Conservation (phyloP, 73 alveolate species). For the Paramecium bursaria region DNA sequence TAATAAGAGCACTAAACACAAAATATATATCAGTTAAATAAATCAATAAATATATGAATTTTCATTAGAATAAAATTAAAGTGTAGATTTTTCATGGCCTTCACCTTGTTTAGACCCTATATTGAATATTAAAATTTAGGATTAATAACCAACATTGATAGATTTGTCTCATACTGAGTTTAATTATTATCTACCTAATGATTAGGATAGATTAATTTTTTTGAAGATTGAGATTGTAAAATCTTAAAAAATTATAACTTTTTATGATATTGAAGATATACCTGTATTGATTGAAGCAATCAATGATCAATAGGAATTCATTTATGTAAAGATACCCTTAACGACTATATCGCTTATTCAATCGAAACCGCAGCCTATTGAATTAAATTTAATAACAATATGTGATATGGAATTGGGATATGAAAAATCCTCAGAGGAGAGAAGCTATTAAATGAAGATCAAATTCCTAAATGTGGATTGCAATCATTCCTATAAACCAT, state of each 20-base stretch:
- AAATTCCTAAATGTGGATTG: slow-evolving; percentile 14
- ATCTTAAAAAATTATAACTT: neutral
- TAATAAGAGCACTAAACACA: slow-evolving; percentile 5
- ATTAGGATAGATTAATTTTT: neutral
- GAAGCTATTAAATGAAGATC: slow-evolving; percentile 3
- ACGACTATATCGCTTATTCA: too few species aligned
- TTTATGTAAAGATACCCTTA: too few species aligned
- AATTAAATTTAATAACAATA: slow-evolving; percentile 28
- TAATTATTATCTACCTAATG: neutral
- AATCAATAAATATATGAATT: neutral
- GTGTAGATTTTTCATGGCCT: slow-evolving; percentile 35
- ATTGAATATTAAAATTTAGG: neutral
- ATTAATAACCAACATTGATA: neutral
- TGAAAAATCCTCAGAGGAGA: neutral
- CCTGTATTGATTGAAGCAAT: too few species aligned
- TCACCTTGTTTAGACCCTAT: slow-evolving; percentile 42
- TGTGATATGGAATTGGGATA: slow-evolving; percentile 7
- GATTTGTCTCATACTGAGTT: slow-evolving; percentile 34
- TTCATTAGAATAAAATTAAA: neutral
- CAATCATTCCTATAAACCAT: slow-evolving; percentile 31
- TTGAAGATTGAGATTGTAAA: neutral
- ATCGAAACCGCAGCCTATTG: slow-evolving; percentile 14
- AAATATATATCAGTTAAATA: neutral
- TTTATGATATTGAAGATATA: neutral
- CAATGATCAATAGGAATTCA: too few species aligned